Conservation (phyloP, 176 grass and related monocot species). For the Oryza nivara region DNA sequence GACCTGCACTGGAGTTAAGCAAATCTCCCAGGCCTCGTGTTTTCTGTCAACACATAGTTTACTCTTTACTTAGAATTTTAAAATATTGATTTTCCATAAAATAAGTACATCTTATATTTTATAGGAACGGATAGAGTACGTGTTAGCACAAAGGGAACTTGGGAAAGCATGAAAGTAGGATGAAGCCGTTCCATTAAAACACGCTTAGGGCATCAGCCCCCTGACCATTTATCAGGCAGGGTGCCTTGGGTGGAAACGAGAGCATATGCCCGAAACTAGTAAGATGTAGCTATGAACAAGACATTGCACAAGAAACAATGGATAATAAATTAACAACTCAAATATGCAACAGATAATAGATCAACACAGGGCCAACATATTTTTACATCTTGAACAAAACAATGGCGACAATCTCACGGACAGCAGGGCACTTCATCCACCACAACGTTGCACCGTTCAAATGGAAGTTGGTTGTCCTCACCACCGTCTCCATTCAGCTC, state of each 20-base stretch:
- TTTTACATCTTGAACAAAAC: constrained; percentile 50
- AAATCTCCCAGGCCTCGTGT: too few species aligned
- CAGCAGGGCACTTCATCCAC: constrained; percentile 35
- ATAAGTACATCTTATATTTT: too few species aligned
- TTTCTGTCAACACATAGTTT: too few species aligned
- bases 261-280: constrained; percentile 17
- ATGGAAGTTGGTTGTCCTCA: constrained; percentile 14
- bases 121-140: too few species aligned
- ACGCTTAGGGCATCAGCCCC: constrained; percentile 11
- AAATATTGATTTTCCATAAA: too few species aligned
- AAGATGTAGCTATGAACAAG: constrained; percentile 47
- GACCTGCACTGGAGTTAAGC: too few species aligned
- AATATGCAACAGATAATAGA: constrained; percentile 48
- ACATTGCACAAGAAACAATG: constrained; percentile 34
- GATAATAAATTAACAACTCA: constrained; percentile 1
- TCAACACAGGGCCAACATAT: constrained; percentile 35
- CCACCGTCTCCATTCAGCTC: constrained; percentile 85
- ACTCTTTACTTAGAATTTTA: too few species aligned
- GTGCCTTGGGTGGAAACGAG: constrained; percentile 17
- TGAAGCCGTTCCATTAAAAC: constrained; percentile 23
- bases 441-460: constrained; percentile 19
- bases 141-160: not conserved
- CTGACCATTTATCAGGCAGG: constrained; percentile 24
- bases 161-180: not conserved
- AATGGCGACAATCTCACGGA: constrained; percentile 34